Conservation (phyloP, 371 early-diverging fungal genomes). For the Fennellomyces sp. region DNA sequence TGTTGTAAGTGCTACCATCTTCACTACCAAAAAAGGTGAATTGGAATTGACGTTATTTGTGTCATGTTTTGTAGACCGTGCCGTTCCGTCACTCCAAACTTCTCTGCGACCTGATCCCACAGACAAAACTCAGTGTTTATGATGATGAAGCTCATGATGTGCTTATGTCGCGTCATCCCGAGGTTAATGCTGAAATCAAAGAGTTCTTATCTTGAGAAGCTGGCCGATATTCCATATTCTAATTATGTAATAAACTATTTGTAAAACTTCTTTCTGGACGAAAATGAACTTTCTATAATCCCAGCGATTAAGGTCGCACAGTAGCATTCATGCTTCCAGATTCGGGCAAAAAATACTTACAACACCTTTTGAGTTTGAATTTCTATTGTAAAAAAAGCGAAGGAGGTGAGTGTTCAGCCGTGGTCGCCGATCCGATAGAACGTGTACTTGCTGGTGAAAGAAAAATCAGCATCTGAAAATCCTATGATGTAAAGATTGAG, state of each 20-base stretch:
- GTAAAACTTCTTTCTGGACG: not conserved
- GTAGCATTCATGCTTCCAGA: not conserved
- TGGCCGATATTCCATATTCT: too few species aligned
- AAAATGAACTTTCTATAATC: not conserved
- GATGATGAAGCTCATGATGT: constrained; percentile 44
- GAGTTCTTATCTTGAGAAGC: constrained; percentile 9
- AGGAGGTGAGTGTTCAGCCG: too few species aligned
- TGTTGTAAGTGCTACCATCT: constrained; percentile 20
- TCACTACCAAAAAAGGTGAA: not conserved
- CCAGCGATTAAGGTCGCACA: not conserved
- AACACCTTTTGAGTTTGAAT: too few species aligned
- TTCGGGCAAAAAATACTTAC: not conserved
- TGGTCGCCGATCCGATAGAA: too few species aligned
- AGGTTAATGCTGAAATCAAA: constrained; percentile 9
- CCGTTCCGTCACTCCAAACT: constrained; percentile 26
- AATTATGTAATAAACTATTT: not conserved
- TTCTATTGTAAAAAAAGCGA: too few species aligned
- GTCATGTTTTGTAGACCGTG: constrained; percentile 30
- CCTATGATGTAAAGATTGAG: too few species aligned
- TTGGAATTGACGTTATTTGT: not conserved
- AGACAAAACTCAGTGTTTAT: constrained; percentile 22
- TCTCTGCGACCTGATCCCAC: constrained; percentile 27
- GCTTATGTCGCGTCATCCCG: constrained; percentile 12
- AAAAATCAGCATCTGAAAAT: too few species aligned
- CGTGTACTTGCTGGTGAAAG: too few species aligned